Conservation (phyloP, 257 asterid genomes). For the Penstemon barbatus region DNA sequence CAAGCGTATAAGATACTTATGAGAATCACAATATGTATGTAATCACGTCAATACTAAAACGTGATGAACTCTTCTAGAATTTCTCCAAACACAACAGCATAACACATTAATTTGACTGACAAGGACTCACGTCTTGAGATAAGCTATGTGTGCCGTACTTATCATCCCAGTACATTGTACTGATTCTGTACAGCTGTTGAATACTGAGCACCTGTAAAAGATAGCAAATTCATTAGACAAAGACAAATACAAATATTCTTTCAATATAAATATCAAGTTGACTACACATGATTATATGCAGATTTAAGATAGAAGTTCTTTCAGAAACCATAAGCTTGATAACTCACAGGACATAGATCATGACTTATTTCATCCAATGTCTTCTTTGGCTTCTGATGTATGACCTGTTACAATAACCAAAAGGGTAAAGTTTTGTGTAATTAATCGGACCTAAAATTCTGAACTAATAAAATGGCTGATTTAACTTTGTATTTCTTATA, state of each 20-base stretch:
- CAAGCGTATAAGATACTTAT: too few species aligned
- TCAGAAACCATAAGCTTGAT: constrained; percentile 1
- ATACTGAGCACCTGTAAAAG: constrained; percentile 78
- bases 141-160: constrained; percentile 97
- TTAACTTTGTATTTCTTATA: not conserved
- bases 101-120: too few species aligned
- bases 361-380: constrained; percentile 93
- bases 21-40: too few species aligned
- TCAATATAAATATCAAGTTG: not conserved
- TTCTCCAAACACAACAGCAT: too few species aligned
- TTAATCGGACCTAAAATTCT: not conserved
- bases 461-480: not conserved
- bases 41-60: too few species aligned
- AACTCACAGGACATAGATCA: constrained; percentile 93
- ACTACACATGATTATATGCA: not conserved
- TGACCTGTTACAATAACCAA: constrained; percentile 58
- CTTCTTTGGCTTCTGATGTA: constrained; percentile 99
- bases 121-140: constrained; percentile 55
- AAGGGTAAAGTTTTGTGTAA: constrained; percentile 8
- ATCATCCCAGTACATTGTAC: constrained; percentile 99
- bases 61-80: too few species aligned
- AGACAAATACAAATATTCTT: too few species aligned
- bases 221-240: constrained; percentile 14
- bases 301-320: too few species aligned
- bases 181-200: constrained; percentile 97